Conservation (phyloP, 306 rosid species). For the Begonia masoniana region DNA sequence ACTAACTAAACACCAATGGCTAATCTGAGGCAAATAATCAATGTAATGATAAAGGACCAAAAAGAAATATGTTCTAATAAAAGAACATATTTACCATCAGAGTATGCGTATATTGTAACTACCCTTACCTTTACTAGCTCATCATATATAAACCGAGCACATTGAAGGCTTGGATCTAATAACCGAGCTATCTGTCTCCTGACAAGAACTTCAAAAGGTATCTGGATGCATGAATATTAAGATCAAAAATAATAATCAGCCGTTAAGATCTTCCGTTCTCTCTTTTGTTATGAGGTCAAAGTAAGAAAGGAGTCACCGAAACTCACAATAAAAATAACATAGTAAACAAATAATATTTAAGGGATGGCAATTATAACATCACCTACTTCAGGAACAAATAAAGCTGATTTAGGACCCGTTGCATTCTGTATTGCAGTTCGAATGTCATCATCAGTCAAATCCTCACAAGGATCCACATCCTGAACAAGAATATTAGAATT, state of each 20-base stretch:
- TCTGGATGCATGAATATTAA: constrained; percentile 31
- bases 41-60: constrained; percentile 5
- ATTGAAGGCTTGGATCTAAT: constrained; percentile 96
- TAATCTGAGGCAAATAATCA: constrained; percentile 46
- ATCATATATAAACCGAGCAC: constrained; percentile 94
- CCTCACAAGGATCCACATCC: constrained; percentile 99
- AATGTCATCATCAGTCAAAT: constrained; percentile 92
- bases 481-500: constrained; percentile 18
- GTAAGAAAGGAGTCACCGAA: too few relatives aligned
- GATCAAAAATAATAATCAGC: neutral
- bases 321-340: too few relatives aligned
- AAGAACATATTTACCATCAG: too few relatives aligned
- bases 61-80: constrained; percentile 1
- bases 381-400: constrained; percentile 94
- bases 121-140: constrained; percentile 66
- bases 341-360: too few relatives aligned
- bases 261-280: too few relatives aligned
- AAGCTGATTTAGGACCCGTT: constrained; percentile 88
- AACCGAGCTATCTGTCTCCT: constrained; percentile 88
- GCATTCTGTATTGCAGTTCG: constrained; percentile 98
- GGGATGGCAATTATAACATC: neutral
- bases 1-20: constrained; percentile 73
- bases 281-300: neutral
- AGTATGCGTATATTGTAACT: neutral
- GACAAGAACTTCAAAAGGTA: constrained; percentile 91